Evolutionary conservation across 192 early-diverging fungal species (phyloP).

Genomic region (Mortierella claussenii): DNA sequence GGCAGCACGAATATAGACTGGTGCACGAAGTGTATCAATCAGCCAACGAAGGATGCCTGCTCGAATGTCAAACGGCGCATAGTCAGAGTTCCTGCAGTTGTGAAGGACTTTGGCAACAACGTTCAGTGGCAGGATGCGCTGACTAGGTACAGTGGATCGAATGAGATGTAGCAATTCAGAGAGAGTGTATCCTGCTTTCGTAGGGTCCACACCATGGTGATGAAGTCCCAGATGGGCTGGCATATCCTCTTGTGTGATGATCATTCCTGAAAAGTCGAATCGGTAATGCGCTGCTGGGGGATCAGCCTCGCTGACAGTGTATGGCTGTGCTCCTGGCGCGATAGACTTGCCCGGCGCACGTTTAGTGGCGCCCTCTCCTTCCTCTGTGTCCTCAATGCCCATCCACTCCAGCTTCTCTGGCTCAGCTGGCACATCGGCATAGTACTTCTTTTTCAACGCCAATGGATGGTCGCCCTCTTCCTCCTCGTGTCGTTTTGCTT

Average conservation of each 20-base stretch:
- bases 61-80: constrained; percentile 40
- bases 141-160: constrained; percentile 83
- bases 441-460: constrained; percentile 64
- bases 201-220: constrained; percentile 90
- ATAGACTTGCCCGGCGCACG: constrained; percentile 52
- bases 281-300: constrained; percentile 64
- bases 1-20: constrained; percentile 69
- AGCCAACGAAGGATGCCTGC: constrained; percentile 45
- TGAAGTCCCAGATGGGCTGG: constrained; percentile 79
- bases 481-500: constrained; percentile 36
- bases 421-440: constrained; percentile 63
- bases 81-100: constrained; percentile 48
- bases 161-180: constrained; percentile 84
- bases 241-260: constrained; percentile 66
- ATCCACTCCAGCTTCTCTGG: constrained; percentile 78
- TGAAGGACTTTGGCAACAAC: constrained; percentile 68
- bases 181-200: constrained; percentile 86
- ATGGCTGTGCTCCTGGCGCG: constrained; percentile 60
- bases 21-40: constrained; percentile 55
- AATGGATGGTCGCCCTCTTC: constrained; percentile 56
- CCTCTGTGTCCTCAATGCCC: constrained; percentile 48
- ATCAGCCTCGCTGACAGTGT: constrained; percentile 59
- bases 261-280: constrained; percentile 83
- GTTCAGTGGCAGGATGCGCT: constrained; percentile 76
- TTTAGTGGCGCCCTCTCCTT: constrained; percentile 21